These are phyloP conservation scores for Cymbopogon flexuosus DNA, from an alignment of 202 grass and related monocot genomes.

Conservation along the genomic window DNA sequence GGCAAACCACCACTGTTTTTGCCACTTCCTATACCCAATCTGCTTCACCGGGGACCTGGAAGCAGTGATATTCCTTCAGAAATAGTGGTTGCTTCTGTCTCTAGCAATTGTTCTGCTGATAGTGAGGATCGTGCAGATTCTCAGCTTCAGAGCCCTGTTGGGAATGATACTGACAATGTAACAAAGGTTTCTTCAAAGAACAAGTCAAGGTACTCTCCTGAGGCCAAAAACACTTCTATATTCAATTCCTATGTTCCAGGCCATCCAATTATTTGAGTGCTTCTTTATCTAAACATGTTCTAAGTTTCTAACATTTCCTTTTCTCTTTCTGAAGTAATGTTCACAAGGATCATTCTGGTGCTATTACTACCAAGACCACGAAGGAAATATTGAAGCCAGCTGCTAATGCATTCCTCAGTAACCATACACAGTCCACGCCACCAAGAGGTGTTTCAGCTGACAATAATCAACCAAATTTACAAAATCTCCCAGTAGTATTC, in stretches of 20 bases:
- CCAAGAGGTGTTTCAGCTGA: constrained; percentile 48
- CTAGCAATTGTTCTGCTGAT: constrained; percentile 86
- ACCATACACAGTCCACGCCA: constrained; percentile 53
- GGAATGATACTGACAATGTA: constrained; percentile 55
- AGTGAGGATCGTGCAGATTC: constrained; percentile 71
- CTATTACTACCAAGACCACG: constrained; percentile 37
- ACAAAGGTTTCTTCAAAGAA: constrained; percentile 45
- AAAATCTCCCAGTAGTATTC: constrained; percentile 50
- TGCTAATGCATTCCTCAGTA: constrained; percentile 43
- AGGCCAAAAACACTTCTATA: neutral
- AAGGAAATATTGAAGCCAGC: constrained; percentile 50
- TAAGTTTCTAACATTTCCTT: constrained; percentile 26
- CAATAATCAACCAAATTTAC: constrained; percentile 53
- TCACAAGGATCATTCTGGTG: constrained; percentile 50
- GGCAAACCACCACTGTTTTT: constrained; percentile 64
- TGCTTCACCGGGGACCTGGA: constrained; percentile 51
- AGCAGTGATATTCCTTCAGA: constrained; percentile 44
- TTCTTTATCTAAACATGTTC: constrained; percentile 14
- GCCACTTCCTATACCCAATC: constrained; percentile 67
- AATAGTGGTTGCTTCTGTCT: constrained; percentile 56
- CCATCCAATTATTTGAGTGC: neutral
- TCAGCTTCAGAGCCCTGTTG: constrained; percentile 75
- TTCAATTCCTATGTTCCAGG: neutral
- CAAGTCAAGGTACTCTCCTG: constrained; percentile 57
- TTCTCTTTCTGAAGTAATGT: constrained; percentile 52